Evolutionary conservation across 108 stramenopile genomes (phyloP), one percentile per base, ranked within the genome.

Genomic region (Cyclotella sp.): DNA sequence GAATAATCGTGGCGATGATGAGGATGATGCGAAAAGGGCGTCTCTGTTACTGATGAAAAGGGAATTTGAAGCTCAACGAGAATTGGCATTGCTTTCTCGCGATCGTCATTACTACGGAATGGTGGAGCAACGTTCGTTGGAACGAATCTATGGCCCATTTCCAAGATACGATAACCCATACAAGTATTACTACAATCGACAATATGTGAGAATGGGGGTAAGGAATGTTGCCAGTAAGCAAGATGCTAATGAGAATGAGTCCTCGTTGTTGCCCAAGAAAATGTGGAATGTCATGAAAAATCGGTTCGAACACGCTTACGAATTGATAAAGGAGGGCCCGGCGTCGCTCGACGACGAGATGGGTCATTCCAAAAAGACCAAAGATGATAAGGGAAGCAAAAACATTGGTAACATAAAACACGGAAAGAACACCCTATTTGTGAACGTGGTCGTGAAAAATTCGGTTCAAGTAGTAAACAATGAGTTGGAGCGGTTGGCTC

Each of bases 401-500:
- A 68, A 63, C 10, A 40, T 29, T 15, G 44, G 68, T 29, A 74
- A 82, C 16, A 76, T 90, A 26, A 75, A 57, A 12, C 87, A 90
- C 47, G 72, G 66, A 16, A 63, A 68, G 18, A 61, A 85, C 9
- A 94, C 90, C 5, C 64, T 90, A 18, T 94, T 89, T 63, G 77
- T 94, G 46, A 94, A 94, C 63, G 89, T 94, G 13, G 85, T 94
- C 28, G 93, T 94, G 39, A 94, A 89, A 60, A 85, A 91, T 30
- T 90, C 90, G 0, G 81, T 91, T 40, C 84, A 87, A 55, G 88
- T 94, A 12, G 89, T 94, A 16, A 86, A 85, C 44, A 84, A 87
- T 54, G 91, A 94, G 57, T 69, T 94, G 42, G 83, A 94, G 26
- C 79, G 93, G n/a, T 72, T 91, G 55, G 93, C 93, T 0, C 71